Evolutionary conservation across 169 alveolate species (phyloP), one percentile per base, ranked within the genome.

Genomic region (Neospora caninum): DNA sequence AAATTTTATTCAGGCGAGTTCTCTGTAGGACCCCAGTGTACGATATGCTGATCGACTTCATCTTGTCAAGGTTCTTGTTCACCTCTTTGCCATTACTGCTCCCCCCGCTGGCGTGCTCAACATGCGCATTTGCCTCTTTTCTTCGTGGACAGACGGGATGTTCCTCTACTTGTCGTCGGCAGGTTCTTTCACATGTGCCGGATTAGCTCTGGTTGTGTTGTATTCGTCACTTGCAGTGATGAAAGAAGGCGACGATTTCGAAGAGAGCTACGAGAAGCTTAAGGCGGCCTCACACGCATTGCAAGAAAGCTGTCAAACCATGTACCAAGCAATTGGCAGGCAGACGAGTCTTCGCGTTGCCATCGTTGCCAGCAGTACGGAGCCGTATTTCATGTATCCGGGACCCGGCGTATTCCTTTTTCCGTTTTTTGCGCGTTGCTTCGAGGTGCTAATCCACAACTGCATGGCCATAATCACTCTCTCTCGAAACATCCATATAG

Each of bases 311-410:
- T 82, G 89, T 36, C 89, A 82, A 36, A 29, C 38, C 49, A 27
- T 82, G 54, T 82, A 82, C 39, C 34, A 25, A 36, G 89, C 89
- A 31, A 82, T 82, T 20, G 89, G 89, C 34, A 18, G 22, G 41
- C 89, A 82, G 41, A 82, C 89, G 38, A 20, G 39, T 25, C 70
- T 82, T 18, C 89, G 89, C 16, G 89, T 82, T 29, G 54, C 89
- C 36, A 41, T 82, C 27, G 89, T 82, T 13, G 89, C 69, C 36
- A 82, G 89, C 67, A 82, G 89, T 49, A 82, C 89, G 54, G 89
- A 82, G 67, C 89, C 89, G 67, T 82, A 82, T 36, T 82, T 41
- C 49, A 82, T 82, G 89, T 82, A 82, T 82, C 89, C 89, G 20
- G 89, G 89, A 27, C 89, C 89, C 22, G 89, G 69, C 20, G 89